phyloP scores from a whole-genome alignment of 2,329 filamentous ascomycete genomes.

The Penicillium sp. region DNA sequence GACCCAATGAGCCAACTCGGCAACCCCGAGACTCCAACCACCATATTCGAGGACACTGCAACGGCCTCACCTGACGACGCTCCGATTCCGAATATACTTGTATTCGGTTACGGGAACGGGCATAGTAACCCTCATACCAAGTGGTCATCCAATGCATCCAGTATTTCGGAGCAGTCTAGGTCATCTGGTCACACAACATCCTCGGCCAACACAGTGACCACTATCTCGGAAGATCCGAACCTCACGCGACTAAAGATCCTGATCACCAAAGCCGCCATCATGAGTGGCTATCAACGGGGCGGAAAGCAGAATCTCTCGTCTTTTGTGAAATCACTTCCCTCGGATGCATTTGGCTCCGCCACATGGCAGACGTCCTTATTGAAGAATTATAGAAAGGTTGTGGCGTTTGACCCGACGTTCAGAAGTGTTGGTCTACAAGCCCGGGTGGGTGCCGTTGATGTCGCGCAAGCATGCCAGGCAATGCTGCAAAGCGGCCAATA shows the following conservation, averaged over 20 bases:
- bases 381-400: conserved; percentile 76
- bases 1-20: conserved; percentile 28
- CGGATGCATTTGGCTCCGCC: conserved; percentile 73
- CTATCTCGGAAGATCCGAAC: conserved; percentile 67
- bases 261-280: conserved; percentile 81
- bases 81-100: conserved; percentile 80
- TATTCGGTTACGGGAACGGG: conserved; percentile 69
- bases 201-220: conserved; percentile 46
- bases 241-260: conserved; percentile 75
- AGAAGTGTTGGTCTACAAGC: conserved; percentile 40
- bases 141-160: conserved; percentile 81
- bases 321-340: conserved; percentile 73
- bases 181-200: conserved; percentile 52
- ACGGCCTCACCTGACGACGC: conserved; percentile 79
- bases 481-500: conserved; percentile 74
- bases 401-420: conserved; percentile 71
- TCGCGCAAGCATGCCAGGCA: conserved; percentile 74
- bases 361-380: conserved; percentile 70
- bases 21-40: conserved; percentile 84
- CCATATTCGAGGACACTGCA: conserved; percentile 90
- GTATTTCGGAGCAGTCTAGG: conserved; percentile 76
- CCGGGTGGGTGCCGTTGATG: conserved; percentile 62
- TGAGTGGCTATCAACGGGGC: conserved; percentile 72
- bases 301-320: conserved; percentile 61
- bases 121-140: conserved; percentile 50